Conservation (phyloP, 2,329 filamentous ascomycete genomes). For the Venturia oleaginea region DNA sequence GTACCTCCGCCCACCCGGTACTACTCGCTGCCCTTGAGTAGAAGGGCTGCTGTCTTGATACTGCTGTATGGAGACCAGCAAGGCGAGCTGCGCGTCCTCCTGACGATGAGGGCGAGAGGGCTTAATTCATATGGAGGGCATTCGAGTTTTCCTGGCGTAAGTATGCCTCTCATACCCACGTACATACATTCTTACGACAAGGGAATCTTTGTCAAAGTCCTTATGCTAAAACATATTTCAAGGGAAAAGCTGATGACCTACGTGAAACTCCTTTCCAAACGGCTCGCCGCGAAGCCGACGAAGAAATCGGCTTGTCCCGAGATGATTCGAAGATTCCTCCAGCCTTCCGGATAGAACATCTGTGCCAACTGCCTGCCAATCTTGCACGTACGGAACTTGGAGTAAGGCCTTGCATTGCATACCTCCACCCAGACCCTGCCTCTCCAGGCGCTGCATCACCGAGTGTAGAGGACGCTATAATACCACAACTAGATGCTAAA, state of each 20-base stretch:
- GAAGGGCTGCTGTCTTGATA: slow-evolving; percentile 78
- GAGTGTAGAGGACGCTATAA: slow-evolving; percentile 58
- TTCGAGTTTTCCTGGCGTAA: background rate
- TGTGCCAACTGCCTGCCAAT: slow-evolving; percentile 66
- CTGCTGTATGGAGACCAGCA: slow-evolving; percentile 76
- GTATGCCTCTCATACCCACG: background rate
- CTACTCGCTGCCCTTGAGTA: slow-evolving; percentile 46
- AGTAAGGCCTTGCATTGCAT: slow-evolving; percentile 44
- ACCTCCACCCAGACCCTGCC: slow-evolving; percentile 43
- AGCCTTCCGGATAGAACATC: slow-evolving; percentile 77
- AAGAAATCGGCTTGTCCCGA: slow-evolving; percentile 84
- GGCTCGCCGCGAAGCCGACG: slow-evolving; percentile 78
- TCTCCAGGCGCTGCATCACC: slow-evolving; percentile 8
- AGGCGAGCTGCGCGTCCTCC: slow-evolving; percentile 63
- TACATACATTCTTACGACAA: too few relatives aligned
- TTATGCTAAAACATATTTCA: slow-evolving; percentile 57
- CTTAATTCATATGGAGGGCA: slow-evolving; percentile 42
- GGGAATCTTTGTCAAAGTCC: too few relatives aligned
- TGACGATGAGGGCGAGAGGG: slow-evolving; percentile 52
- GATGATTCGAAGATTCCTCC: slow-evolving; percentile 58
- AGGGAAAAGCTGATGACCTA: slow-evolving; percentile 52
- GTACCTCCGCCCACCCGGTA: slow-evolving; percentile 48
- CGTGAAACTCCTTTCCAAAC: slow-evolving; percentile 61
- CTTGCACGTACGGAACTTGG: slow-evolving; percentile 42
- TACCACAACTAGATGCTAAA: slow-evolving; percentile 73